Percentiles rank a stretch among this genome's conserved stretches.
Conservation (phyloP, 2,329 filamentous ascomycete genomes). For the Pestalotiopsis sp. region DNA sequence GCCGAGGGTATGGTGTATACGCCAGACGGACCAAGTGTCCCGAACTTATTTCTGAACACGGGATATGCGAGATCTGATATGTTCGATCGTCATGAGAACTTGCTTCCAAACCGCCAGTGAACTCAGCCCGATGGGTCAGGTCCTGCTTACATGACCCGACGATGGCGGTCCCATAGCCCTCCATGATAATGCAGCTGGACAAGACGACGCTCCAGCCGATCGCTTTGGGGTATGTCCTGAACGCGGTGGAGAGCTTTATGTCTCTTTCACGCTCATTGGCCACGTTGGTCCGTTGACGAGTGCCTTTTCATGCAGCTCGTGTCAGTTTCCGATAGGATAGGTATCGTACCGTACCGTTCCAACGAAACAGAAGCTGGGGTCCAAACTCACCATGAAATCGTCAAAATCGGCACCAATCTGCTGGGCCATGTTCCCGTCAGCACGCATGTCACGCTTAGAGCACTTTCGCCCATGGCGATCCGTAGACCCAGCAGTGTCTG, state of each 20-base stretch:
- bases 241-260: conserved; percentile 5
- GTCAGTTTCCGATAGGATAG: too few relatives aligned
- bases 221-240: conserved; percentile 4
- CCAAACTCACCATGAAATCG: conserved; percentile 6
- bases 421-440: not conserved
- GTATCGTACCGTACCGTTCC: too few relatives aligned
- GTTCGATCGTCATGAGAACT: not conserved
- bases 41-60: not conserved
- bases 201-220: conserved; percentile 4
- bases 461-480: not conserved
- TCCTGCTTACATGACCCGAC: not conserved
- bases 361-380: not conserved
- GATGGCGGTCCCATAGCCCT: conserved; percentile 18
- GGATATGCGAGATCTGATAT: not conserved
- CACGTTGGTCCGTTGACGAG: conserved; percentile 1
- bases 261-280: not conserved
- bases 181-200: conserved; percentile 22
- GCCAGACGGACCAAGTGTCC: not conserved
- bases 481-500: not conserved
- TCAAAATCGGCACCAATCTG: conserved; percentile 6
- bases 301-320: not conserved
- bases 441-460: not conserved
- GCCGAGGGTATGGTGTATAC: not conserved
- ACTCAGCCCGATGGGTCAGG: not conserved
- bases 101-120: not conserved